phyloP scores from a whole-genome alignment of 169 alveolate genomes.

The Cyclospora cayetanensis region DNA sequence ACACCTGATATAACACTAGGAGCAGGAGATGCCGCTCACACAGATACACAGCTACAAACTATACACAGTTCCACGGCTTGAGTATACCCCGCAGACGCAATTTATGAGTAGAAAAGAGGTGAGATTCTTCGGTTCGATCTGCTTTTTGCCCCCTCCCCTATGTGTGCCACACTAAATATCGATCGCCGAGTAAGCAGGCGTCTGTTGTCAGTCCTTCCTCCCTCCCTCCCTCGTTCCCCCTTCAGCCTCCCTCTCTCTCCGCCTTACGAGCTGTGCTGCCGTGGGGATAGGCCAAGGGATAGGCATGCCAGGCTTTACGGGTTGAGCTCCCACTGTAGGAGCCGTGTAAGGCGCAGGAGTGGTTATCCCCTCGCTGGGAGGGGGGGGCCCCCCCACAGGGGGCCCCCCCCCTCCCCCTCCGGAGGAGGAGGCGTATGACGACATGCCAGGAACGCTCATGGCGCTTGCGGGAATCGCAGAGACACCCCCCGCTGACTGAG shows the following conservation, averaged over 20 bases:
- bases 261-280: constrained; percentile 57
- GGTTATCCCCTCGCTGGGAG: not conserved
- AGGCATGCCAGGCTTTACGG: constrained; percentile 65
- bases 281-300: constrained; percentile 71
- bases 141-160: too few species aligned
- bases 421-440: too few species aligned
- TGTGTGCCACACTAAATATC: too few species aligned
- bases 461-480: not conserved
- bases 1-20: too few species aligned
- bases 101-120: too few species aligned
- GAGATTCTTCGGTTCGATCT: too few species aligned
- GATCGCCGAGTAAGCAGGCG: too few species aligned
- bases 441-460: not conserved
- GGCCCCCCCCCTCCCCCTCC: too few species aligned
- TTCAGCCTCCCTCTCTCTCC: not conserved
- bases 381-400: too few species aligned
- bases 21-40: not conserved
- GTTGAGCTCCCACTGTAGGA: constrained; percentile 69
- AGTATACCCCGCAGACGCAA: too few species aligned
- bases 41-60: not conserved
- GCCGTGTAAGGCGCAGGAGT: constrained; percentile 57
- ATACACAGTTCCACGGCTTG: too few species aligned
- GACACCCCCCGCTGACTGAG: not conserved
- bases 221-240: not conserved
- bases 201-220: too few species aligned